A percentile compares a stretch with the other conserved stretches of the same genome.
These are phyloP conservation scores for Aspergillus mulundensis DNA, from an alignment of 495 filamentous ascomycete genomes.

Conservation along the genomic window DNA sequence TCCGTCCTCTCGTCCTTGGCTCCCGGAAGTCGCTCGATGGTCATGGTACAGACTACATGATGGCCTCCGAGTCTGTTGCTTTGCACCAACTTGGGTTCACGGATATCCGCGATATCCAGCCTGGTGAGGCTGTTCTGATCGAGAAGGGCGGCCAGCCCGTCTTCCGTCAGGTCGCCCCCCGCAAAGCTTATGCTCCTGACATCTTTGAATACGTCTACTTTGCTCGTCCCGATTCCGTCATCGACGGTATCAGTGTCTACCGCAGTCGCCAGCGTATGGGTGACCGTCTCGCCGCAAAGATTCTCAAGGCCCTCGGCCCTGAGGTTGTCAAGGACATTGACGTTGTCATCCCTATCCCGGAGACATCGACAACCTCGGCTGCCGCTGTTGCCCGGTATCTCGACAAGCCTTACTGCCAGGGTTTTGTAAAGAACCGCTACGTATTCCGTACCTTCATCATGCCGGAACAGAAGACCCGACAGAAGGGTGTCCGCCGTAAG, in stretches of 20 bases:
- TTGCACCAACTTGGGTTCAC: slow-evolving; percentile 81
- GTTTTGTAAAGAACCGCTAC: slow-evolving; percentile 93
- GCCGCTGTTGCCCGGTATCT: slow-evolving; percentile 72
- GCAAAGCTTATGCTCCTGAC: slow-evolving; percentile 78
- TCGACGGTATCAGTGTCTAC: slow-evolving; percentile 91
- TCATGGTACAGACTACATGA: slow-evolving; percentile 85
- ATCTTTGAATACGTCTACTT: slow-evolving; percentile 83
- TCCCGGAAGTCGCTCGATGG: slow-evolving; percentile 63
- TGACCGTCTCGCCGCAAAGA: slow-evolving; percentile 73
- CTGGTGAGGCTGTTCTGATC: slow-evolving; percentile 92
- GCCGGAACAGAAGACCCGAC: slow-evolving; percentile 78
- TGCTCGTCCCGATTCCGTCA: slow-evolving; percentile 83
- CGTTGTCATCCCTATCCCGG: slow-evolving; percentile 84
- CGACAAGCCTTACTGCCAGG: slow-evolving; percentile 76
- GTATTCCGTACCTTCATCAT: slow-evolving; percentile 96
- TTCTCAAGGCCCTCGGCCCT: slow-evolving; percentile 67
- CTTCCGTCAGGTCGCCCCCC: slow-evolving; percentile 69
- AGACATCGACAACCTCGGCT: slow-evolving; percentile 82
- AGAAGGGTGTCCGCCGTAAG: slow-evolving; percentile 57
- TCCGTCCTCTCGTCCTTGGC: slow-evolving; percentile 83
- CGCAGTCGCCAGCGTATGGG: slow-evolving; percentile 91
- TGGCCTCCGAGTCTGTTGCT: slow-evolving; percentile 95
- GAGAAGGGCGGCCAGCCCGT: slow-evolving; percentile 73
- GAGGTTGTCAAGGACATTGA: slow-evolving; percentile 82
- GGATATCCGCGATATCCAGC: slow-evolving; percentile 77